A percentile compares a stretch with the other conserved stretches of the same genome.
Evolutionary conservation across 805 yeast species (phyloP).

Genomic region (Lachancea fermentati): DNA sequence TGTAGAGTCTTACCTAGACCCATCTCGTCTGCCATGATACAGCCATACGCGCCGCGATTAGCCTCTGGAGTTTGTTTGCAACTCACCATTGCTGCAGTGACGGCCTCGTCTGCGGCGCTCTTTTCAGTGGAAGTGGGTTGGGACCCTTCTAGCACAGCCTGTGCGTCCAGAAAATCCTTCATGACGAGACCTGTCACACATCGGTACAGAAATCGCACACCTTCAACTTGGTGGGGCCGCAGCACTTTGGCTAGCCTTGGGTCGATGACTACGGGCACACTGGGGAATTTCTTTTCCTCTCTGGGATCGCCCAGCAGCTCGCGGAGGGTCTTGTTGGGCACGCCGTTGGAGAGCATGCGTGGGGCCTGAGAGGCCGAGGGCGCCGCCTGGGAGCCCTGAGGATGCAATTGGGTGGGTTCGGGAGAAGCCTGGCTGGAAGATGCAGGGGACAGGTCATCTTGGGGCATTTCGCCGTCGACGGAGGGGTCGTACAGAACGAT

Average conservation of each 20-base stretch:
- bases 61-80: background rate
- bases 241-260: constrained; percentile 77
- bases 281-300: constrained; percentile 52
- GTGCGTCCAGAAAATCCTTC: constrained; percentile 31
- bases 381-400: constrained; percentile 19
- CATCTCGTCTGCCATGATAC: constrained; percentile 98
- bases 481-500: constrained; percentile 95
- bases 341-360: constrained; percentile 28
- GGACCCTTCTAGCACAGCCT: constrained; percentile 5
- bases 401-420: constrained; percentile 18
- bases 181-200: constrained; percentile 81
- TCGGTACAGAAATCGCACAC: constrained; percentile 83
- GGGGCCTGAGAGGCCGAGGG: constrained; percentile 37
- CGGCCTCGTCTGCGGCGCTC: background rate
- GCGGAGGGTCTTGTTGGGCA: constrained; percentile 54
- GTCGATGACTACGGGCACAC: constrained; percentile 94
- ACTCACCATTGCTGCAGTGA: constrained; percentile 1
- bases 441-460: constrained; percentile 2
- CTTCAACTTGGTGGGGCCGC: constrained; percentile 95
- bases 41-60: constrained; percentile 74
- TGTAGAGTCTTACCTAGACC: constrained; percentile 89
- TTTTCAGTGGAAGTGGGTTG: constrained; percentile 1
- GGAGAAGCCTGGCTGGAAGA: constrained; percentile 2
- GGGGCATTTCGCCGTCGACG: constrained; percentile 51
- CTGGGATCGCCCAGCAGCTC: constrained; percentile 74